Evolutionary conservation across 2,329 filamentous ascomycete species (phyloP).

Genomic region (Alternaria hordeiaustralica): DNA sequence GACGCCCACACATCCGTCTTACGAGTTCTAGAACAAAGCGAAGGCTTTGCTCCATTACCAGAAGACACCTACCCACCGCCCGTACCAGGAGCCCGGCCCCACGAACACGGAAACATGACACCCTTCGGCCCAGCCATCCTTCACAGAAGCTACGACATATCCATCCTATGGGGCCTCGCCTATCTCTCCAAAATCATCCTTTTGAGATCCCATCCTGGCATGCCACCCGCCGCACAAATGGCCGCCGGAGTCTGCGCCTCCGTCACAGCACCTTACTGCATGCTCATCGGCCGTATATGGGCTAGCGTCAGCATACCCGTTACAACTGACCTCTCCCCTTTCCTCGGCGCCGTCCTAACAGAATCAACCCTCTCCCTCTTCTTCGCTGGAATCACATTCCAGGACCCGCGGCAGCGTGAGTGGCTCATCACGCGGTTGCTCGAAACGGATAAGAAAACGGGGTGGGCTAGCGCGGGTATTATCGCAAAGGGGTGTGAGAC

Average conservation of each 20-base stretch:
- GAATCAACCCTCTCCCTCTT: slow-evolving; percentile 85
- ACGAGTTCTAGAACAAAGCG: slow-evolving; percentile 64
- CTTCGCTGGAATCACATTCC: slow-evolving; percentile 83
- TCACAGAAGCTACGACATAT: slow-evolving; percentile 87
- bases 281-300: slow-evolving; percentile 78
- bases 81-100: slow-evolving; percentile 43
- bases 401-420: slow-evolving; percentile 72
- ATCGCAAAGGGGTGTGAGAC: slow-evolving; percentile 86
- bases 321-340: slow-evolving; percentile 67
- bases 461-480: slow-evolving; percentile 82
- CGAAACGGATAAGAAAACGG: slow-evolving; percentile 79
- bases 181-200: slow-evolving; percentile 84
- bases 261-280: slow-evolving; percentile 74
- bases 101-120: slow-evolving; percentile 52
- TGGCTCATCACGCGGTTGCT: slow-evolving; percentile 79
- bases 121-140: slow-evolving; percentile 84
- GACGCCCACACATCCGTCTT: slow-evolving; percentile 73
- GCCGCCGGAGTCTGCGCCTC: slow-evolving; percentile 79
- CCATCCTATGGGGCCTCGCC: slow-evolving; percentile 85
- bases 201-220: slow-evolving; percentile 81
- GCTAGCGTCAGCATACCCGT: slow-evolving; percentile 66
- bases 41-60: slow-evolving; percentile 77
- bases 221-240: slow-evolving; percentile 90
- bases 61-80: slow-evolving; percentile 67
- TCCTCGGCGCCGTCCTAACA: slow-evolving; percentile 79